These are phyloP conservation scores for Beauveria sp. DNA, from an alignment of 2,329 filamentous ascomycete genomes.

Conservation along the genomic window DNA sequence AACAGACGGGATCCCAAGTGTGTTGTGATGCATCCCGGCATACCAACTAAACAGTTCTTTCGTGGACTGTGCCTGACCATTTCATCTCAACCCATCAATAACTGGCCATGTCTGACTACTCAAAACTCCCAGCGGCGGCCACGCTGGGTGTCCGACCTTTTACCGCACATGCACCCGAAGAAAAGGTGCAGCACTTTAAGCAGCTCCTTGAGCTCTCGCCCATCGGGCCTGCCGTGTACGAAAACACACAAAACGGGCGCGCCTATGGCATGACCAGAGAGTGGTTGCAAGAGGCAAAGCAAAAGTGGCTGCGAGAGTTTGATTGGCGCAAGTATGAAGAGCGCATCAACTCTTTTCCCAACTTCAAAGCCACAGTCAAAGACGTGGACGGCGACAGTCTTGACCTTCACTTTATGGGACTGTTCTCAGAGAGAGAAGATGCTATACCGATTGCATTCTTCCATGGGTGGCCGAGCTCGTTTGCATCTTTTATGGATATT, in stretches of 20 bases:
- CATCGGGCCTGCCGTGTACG: constrained; percentile 40
- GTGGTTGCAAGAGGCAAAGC: constrained; percentile 36
- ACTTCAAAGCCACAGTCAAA: constrained; percentile 35
- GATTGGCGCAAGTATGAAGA: constrained; percentile 34
- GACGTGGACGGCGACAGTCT: constrained; percentile 27
- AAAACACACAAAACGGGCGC: constrained; percentile 35
- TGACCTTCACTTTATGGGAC: constrained; percentile 44
- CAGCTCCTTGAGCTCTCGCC: constrained; percentile 39
- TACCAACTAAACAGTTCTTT: not conserved
- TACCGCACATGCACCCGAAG: constrained; percentile 32
- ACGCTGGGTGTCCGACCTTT: constrained; percentile 24
- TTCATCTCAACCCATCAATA: not conserved
- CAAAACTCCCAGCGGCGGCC: not conserved
- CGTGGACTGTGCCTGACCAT: not conserved
- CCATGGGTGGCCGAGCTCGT: constrained; percentile 50
- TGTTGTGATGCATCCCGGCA: not conserved
- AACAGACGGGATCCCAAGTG: not conserved
- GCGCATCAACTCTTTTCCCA: constrained; percentile 39
- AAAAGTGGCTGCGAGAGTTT: constrained; percentile 35
- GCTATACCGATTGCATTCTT: constrained; percentile 43
- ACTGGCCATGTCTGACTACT: constrained; percentile 9
- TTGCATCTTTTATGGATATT: constrained; percentile 48
- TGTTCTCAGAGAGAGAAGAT: constrained; percentile 43
- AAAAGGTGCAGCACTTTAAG: constrained; percentile 37
- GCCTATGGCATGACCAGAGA: constrained; percentile 36